These are phyloP conservation scores for Fragaria nilgerrensis DNA, from an alignment of 306 rosid genomes.

Conservation along the genomic window DNA sequence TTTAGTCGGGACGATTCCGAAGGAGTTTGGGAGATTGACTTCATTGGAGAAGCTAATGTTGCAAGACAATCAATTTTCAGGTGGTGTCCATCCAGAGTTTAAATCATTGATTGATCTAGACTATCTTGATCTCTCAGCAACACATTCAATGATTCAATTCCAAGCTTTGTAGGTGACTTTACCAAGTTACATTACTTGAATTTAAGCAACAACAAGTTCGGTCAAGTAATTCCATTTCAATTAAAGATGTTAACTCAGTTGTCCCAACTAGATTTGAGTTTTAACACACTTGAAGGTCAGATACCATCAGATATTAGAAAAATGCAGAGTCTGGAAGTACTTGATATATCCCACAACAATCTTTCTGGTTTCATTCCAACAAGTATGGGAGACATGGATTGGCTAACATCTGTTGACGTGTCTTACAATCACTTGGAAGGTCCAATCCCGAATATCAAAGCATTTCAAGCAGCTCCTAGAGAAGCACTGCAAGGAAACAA, in stretches of 20 bases:
- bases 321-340: background rate
- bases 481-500: background rate
- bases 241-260: background rate
- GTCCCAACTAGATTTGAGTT: background rate
- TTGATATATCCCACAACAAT: conserved; percentile 5
- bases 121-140: background rate
- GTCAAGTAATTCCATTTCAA: background rate
- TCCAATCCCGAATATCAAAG: background rate
- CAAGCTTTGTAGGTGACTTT: background rate
- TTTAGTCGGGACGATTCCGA: background rate
- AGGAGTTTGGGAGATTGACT: background rate
- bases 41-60: background rate
- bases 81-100: background rate
- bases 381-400: background rate
- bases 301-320: background rate
- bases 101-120: background rate
- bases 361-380: conserved; percentile 7
- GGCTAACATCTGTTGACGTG: background rate
- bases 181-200: background rate
- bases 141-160: background rate
- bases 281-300: background rate
- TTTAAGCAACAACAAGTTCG: background rate
- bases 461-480: background rate
- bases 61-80: background rate
- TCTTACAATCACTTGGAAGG: conserved; percentile 13